Percentiles rank a stretch among this genome's conserved stretches.
These are phyloP conservation scores for Rhododendron griersonianum DNA, from an alignment of 148 eudicot species.

Conservation along the genomic window DNA sequence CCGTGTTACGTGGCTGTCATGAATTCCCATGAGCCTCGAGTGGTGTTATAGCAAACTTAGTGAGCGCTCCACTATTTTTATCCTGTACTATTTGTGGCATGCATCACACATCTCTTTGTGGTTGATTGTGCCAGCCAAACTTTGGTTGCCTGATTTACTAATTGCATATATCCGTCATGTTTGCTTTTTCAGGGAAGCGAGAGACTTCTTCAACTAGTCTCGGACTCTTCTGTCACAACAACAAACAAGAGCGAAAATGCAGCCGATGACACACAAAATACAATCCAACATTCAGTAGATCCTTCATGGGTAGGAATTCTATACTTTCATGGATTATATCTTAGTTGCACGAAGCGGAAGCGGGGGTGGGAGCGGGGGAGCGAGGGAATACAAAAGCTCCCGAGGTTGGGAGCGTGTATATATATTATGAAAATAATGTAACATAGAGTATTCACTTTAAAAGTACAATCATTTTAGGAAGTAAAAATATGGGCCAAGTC, in stretches of 20 bases:
- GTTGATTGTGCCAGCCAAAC: background rate
- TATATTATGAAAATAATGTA: too few species aligned
- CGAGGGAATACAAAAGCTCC: too few species aligned
- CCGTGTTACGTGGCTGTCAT: background rate
- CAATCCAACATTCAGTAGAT: conserved; percentile 14
- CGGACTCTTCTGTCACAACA: conserved; percentile 33
- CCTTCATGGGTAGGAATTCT: conserved; percentile 52
- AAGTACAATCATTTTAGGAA: too few species aligned
- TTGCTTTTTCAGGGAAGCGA: conserved; percentile 70
- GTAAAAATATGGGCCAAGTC: too few species aligned
- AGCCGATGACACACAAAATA: conserved; percentile 18
- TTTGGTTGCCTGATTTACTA: background rate
- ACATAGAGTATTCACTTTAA: too few species aligned
- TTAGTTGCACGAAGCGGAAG: too few species aligned
- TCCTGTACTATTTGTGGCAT: background rate
- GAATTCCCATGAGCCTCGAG: background rate
- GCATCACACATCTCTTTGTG: background rate
- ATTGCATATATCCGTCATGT: background rate
- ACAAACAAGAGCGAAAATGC: conserved; percentile 11
- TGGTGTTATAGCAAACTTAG: background rate
- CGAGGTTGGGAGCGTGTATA: too few species aligned
- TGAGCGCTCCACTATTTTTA: background rate
- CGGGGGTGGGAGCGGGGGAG: too few species aligned
- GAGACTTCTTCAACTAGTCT: conserved; percentile 76
- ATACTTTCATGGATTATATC: background rate